Evolutionary conservation across 2,329 filamentous ascomycete species (phyloP).

Genomic region (Microsporum canis): DNA sequence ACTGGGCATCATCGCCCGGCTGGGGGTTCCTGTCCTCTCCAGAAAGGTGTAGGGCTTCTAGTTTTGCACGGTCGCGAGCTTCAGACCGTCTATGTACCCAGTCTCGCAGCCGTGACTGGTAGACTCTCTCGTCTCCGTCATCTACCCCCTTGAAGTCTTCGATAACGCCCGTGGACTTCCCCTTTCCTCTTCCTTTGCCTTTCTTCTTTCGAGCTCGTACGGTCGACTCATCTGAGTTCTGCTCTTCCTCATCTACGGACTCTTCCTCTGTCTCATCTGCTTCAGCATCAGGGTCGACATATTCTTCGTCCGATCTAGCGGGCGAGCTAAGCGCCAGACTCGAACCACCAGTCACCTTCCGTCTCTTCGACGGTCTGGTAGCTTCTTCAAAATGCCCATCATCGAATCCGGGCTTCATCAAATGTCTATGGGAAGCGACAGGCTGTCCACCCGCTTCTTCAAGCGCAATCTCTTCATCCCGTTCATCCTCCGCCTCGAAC

Average conservation of each 20-base stretch:
- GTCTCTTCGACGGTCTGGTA: conserved; percentile 24
- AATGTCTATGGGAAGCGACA: conserved; percentile 57
- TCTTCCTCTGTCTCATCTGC: conserved; percentile 10
- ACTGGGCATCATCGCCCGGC: conserved; percentile 18
- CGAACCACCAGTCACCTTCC: conserved; percentile 22
- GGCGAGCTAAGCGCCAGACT: neutral
- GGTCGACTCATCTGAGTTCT: conserved; percentile 8
- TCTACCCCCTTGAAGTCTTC: conserved; percentile 59
- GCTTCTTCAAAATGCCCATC: conserved; percentile 29
- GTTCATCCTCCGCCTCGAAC: conserved; percentile 67
- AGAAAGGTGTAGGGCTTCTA: conserved; percentile 26
- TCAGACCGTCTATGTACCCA: conserved; percentile 59
- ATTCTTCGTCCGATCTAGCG: conserved; percentile 25
- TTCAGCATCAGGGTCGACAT: conserved; percentile 16
- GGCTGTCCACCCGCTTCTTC: conserved; percentile 28
- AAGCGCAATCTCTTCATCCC: conserved; percentile 40
- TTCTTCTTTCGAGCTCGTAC: conserved; percentile 18
- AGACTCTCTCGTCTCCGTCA: conserved; percentile 77
- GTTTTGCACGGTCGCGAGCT: conserved; percentile 42
- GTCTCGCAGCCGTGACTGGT: conserved; percentile 59
- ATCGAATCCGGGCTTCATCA: conserved; percentile 62
- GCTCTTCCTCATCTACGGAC: conserved; percentile 10
- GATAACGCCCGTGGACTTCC: conserved; percentile 25
- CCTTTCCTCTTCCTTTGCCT: conserved; percentile 22
- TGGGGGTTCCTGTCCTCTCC: conserved; percentile 20